Conservation (phyloP, 768 basidiomycete genomes). For the Nidula microcarpa region DNA sequence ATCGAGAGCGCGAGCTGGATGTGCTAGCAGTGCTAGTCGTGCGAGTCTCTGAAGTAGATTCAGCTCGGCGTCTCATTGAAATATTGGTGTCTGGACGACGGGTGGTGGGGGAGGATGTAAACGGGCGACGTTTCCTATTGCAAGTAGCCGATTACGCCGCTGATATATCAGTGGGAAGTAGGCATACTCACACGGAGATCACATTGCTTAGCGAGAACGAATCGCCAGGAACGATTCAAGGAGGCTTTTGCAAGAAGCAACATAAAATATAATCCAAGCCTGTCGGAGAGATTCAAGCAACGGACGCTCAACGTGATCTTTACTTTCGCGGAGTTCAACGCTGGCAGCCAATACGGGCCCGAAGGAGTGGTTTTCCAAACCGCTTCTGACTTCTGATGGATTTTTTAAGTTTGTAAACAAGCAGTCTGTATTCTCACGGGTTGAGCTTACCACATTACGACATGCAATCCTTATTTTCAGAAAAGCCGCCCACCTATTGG, state of each 20-base stretch:
- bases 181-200: slow-evolving; percentile 13
- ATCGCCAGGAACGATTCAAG: slow-evolving; percentile 16
- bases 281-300: too few relatives aligned
- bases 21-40: slow-evolving; percentile 12
- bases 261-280: slow-evolving; percentile 1
- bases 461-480: background rate
- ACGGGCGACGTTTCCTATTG: background rate
- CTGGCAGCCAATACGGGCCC: slow-evolving; percentile 6
- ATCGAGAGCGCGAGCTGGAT: slow-evolving; percentile 16
- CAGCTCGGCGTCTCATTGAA: slow-evolving; percentile 22
- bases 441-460: background rate
- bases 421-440: background rate
- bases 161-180: slow-evolving; percentile 13
- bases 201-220: slow-evolving; percentile 11
- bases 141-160: slow-evolving; percentile 3
- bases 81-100: slow-evolving; percentile 16
- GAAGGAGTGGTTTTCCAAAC: slow-evolving; percentile 14
- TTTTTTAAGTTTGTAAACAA: background rate
- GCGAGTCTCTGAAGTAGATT: slow-evolving; percentile 17
- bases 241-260: slow-evolving; percentile 12
- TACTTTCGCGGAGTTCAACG: background rate
- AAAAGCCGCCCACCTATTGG: background rate
- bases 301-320: background rate
- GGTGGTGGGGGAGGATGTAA: slow-evolving; percentile 1
- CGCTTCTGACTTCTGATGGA: slow-evolving; percentile 4